Evolutionary conservation across 1,284 basidiomycete species (phyloP).

Genomic region (Pseudozyma pruni): DNA sequence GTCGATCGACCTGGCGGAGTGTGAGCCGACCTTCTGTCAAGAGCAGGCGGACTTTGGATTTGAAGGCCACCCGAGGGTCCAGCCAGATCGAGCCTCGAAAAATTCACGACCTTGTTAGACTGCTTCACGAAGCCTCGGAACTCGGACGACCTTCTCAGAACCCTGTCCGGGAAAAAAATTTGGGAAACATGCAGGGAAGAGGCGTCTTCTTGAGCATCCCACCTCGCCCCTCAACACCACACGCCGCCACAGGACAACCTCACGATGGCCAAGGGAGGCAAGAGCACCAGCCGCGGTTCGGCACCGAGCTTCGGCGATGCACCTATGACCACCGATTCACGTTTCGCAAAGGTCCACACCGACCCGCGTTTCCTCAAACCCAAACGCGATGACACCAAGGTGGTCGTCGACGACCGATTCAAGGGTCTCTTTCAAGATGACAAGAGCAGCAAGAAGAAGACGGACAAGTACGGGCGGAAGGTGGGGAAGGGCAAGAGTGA

Average conservation of each 20-base stretch:
- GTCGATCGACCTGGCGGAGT: background rate
- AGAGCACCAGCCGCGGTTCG: slow-evolving; percentile 5
- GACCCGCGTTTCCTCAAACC: slow-evolving; percentile 92
- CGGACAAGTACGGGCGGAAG: slow-evolving; percentile 91
- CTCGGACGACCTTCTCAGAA: background rate
- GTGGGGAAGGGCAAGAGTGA: slow-evolving; percentile 68
- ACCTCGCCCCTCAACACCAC: background rate
- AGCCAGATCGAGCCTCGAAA: no score
- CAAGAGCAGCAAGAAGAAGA: slow-evolving; percentile 69
- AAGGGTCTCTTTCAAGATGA: slow-evolving; percentile 70
- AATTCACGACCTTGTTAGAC: no score
- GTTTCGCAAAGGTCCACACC: slow-evolving; percentile 86
- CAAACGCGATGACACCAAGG: slow-evolving; percentile 81
- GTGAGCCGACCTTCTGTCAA: background rate
- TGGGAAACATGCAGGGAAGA: background rate
- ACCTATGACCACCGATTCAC: slow-evolving; percentile 50
- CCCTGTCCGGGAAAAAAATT: slow-evolving; percentile 1
- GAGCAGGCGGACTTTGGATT: background rate
- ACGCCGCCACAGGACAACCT: background rate
- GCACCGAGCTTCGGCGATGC: slow-evolving; percentile 21
- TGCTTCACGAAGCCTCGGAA: no score
- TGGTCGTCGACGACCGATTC: slow-evolving; percentile 94
- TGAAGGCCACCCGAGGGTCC: no score
- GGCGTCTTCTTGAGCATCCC: background rate
- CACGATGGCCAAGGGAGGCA: slow-evolving; percentile 34